Evolutionary conservation across 1,284 basidiomycete genomes (phyloP), one percentile per base, ranked within the genome.

Genomic region (Porogramme epimiltina): DNA sequence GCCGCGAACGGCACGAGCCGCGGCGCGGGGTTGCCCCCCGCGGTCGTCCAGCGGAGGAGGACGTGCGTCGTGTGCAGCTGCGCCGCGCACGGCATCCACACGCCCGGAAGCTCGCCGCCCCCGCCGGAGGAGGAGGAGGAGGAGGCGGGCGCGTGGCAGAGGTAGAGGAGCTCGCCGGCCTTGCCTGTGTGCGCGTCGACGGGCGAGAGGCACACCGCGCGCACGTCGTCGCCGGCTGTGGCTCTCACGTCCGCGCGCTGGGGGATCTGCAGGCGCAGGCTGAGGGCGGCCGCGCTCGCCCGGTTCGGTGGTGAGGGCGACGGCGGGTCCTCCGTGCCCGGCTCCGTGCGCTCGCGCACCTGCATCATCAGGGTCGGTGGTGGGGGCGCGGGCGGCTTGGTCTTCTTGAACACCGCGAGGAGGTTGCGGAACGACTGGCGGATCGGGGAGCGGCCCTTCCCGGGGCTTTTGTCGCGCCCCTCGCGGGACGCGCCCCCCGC

Each of bases 361-460:
- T 37, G 34, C 34, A 5, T 16, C 13, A 5, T n/a, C 9, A 37
- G 8, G 9, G 26, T 22, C 19, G 42, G 42, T 13, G 36, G 16
- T 11, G 19, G 13, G 34, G 13, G 34, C 13, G 34, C 16, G 34
- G 54, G 24, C 46, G 58, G 68, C 52, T 67, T 77, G 67, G 67
- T 74, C 66, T 82, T 87, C 70, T 78, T 86, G 70, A 89, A 77
- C 2, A 82, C 78, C 3, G 84, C 79, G 37, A 89, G 69, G 22
- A 89, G 67, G 60, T 83, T 88, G 38, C 79, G 77, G 60, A 89
- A 73, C 20, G 86, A 89, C 62, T 81, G 80, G 31, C 84, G 78
- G 40, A 89, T 71, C 2, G 82, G 82, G 16, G 82, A 85, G n/a
- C 68, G 62, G 16, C 61, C 61, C 51, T 66, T 67, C 37, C n/a